Evolutionary conservation across 2,329 filamentous ascomycete genomes (phyloP).

Genomic region (Rugonectria rugulosa): DNA sequence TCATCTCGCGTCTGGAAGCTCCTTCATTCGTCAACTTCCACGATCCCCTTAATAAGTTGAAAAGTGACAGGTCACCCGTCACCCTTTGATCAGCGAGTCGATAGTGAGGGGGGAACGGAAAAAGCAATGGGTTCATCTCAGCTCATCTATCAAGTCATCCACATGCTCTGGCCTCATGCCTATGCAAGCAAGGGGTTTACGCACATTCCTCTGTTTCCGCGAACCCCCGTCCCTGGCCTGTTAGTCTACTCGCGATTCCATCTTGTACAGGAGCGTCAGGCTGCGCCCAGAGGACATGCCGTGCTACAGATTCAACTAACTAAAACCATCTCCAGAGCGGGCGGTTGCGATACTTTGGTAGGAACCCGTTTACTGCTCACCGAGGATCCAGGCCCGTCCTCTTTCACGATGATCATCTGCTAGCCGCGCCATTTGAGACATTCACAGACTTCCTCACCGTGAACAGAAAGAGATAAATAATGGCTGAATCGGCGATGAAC

Average conservation of each 20-base stretch:
- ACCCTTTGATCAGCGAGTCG: too few species aligned
- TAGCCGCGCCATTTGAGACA: too few species aligned
- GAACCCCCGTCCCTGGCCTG: conserved; percentile 16
- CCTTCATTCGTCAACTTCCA: not conserved
- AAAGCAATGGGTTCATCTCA: not conserved
- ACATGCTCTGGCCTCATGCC: not conserved
- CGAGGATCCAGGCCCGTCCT: too few species aligned
- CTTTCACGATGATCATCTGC: too few species aligned
- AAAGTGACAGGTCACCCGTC: too few species aligned
- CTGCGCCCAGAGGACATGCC: not conserved
- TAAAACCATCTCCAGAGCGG: too few species aligned
- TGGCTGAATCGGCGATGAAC: conserved; percentile 1
- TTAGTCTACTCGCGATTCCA: not conserved
- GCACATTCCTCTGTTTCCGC: conserved; percentile 14
- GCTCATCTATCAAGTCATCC: not conserved
- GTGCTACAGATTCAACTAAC: not conserved
- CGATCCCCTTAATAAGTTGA: not conserved
- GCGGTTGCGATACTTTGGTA: too few species aligned
- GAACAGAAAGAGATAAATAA: not conserved
- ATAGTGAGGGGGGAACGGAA: not conserved
- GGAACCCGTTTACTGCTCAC: too few species aligned
- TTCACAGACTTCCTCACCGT: too few species aligned
- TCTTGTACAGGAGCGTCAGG: not conserved
- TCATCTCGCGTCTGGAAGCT: not conserved
- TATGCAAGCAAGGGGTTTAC: conserved; percentile 16